A percentile compares a stretch with the other conserved stretches of the same genome.
phyloP scores from a whole-genome alignment of 441 rosid species.

The Hura crepitans region DNA sequence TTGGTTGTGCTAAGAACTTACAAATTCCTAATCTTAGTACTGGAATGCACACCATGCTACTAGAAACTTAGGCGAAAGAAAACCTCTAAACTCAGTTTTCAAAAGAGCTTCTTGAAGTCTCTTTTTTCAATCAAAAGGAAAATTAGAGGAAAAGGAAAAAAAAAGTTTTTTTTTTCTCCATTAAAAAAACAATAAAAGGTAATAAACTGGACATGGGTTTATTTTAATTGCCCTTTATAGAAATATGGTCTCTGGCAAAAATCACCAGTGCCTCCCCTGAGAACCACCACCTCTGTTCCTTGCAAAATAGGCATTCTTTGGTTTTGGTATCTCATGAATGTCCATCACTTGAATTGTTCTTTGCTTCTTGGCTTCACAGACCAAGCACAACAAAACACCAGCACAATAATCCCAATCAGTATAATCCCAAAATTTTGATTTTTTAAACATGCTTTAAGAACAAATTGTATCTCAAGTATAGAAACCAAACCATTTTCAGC shows the following conservation, averaged over 20 bases:
- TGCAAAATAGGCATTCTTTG: constrained; percentile 77
- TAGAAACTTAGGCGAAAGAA: neutral
- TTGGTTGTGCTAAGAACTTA: too few relatives aligned
- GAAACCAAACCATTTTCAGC: constrained; percentile 74
- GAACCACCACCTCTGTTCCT: constrained; percentile 77
- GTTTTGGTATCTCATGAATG: constrained; percentile 92
- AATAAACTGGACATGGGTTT: constrained; percentile 22
- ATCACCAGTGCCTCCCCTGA: constrained; percentile 88
- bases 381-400: too few relatives aligned
- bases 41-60: too few relatives aligned
- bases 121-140: constrained; percentile 11
- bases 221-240: neutral
- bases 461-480: neutral
- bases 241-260: constrained; percentile 20
- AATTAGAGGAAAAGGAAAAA: constrained; percentile 11
- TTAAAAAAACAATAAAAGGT: constrained; percentile 20
- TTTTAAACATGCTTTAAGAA: too few relatives aligned
- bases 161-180: neutral
- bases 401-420: neutral
- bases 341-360: constrained; percentile 98
- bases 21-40: too few relatives aligned
- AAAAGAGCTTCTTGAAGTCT: constrained; percentile 3
- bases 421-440: too few relatives aligned
- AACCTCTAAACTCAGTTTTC: neutral
- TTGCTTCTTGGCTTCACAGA: constrained; percentile 84